These are phyloP conservation scores for Boletus reticuloceps DNA, from an alignment of 768 basidiomycete species.

Conservation along the genomic window DNA sequence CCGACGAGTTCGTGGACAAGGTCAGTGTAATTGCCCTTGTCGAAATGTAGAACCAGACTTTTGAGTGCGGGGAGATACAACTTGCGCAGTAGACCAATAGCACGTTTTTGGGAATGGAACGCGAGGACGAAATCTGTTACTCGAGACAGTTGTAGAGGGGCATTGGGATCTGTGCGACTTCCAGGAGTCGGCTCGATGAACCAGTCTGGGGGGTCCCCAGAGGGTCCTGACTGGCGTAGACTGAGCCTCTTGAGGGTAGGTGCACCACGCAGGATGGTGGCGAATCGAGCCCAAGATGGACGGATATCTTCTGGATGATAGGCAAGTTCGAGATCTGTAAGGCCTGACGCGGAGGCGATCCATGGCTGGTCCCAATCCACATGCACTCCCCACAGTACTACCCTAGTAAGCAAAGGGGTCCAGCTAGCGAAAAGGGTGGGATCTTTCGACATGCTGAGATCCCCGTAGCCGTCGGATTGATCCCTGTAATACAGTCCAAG, in stretches of 20 bases:
- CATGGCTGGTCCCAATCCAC: constrained; percentile 58
- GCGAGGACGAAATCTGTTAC: constrained; percentile 43
- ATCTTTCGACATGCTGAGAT: constrained; percentile 26
- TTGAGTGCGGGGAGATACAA: constrained; percentile 37
- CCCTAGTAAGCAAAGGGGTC: constrained; percentile 46
- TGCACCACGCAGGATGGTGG: constrained; percentile 48
- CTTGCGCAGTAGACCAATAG: constrained; percentile 18
- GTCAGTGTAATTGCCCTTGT: constrained; percentile 51
- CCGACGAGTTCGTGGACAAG: constrained; percentile 43
- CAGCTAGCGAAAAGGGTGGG: constrained; percentile 52
- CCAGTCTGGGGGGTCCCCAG: constrained; percentile 40
- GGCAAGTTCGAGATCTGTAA: constrained; percentile 55
- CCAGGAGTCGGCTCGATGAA: constrained; percentile 1
- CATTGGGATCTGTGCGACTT: constrained; percentile 19
- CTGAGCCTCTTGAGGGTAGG: constrained; percentile 53
- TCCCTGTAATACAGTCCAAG: constrained; percentile 42
- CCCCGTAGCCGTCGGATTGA: constrained; percentile 40
- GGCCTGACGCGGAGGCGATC: constrained; percentile 20
- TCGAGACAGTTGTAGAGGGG: constrained; percentile 27
- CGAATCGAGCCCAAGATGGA: constrained; percentile 55
- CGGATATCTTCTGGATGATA: constrained; percentile 64
- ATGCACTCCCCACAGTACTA: constrained; percentile 68
- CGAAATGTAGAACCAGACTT: constrained; percentile 49
- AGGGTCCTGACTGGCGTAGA: constrained; percentile 58
- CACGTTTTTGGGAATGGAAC: constrained; percentile 49